These are phyloP conservation scores for Mycena polygramma DNA, from an alignment of 768 basidiomycete genomes.

Conservation along the genomic window DNA sequence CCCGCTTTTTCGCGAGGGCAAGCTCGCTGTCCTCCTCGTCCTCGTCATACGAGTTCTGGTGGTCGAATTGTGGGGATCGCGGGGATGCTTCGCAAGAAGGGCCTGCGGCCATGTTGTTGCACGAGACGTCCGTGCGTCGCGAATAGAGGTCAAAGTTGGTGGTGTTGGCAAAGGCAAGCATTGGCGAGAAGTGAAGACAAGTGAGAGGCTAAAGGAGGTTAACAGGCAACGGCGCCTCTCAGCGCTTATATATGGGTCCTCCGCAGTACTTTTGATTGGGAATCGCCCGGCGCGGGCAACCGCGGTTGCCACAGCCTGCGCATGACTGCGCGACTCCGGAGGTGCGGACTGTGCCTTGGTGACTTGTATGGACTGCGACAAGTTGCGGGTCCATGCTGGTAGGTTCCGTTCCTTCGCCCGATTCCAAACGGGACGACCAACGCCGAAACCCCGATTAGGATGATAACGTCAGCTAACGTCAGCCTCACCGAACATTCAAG, in stretches of 20 bases:
- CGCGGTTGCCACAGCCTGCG: slow-evolving; percentile 11
- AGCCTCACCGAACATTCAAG: neutral
- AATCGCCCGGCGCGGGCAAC: slow-evolving; percentile 10
- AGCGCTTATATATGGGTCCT: slow-evolving; percentile 30
- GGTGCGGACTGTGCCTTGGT: slow-evolving; percentile 26
- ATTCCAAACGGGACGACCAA: neutral
- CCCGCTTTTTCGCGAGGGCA: slow-evolving; percentile 33
- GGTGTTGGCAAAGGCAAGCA: slow-evolving; percentile 32
- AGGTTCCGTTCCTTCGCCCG: neutral
- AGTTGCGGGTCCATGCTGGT: too few relatives aligned
- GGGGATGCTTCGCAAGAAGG: slow-evolving; percentile 31
- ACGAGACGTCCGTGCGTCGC: slow-evolving; percentile 25
- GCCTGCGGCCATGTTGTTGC: slow-evolving; percentile 26
- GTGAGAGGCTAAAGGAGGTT: slow-evolving; percentile 12
- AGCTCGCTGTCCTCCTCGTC: slow-evolving; percentile 23
- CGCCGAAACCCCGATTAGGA: slow-evolving; percentile 21
- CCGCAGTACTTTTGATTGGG: slow-evolving; percentile 29
- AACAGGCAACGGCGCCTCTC: neutral
- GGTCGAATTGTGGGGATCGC: slow-evolving; percentile 26
- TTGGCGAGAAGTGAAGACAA: slow-evolving; percentile 13
- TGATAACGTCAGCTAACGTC: slow-evolving; percentile 23
- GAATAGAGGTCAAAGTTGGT: slow-evolving; percentile 31
- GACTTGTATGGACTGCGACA: neutral
- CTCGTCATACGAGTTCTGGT: slow-evolving; percentile 22
- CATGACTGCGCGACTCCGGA: slow-evolving; percentile 8